Conservation (phyloP, 2,329 filamentous ascomycete species). For the Penicillium sp. region DNA sequence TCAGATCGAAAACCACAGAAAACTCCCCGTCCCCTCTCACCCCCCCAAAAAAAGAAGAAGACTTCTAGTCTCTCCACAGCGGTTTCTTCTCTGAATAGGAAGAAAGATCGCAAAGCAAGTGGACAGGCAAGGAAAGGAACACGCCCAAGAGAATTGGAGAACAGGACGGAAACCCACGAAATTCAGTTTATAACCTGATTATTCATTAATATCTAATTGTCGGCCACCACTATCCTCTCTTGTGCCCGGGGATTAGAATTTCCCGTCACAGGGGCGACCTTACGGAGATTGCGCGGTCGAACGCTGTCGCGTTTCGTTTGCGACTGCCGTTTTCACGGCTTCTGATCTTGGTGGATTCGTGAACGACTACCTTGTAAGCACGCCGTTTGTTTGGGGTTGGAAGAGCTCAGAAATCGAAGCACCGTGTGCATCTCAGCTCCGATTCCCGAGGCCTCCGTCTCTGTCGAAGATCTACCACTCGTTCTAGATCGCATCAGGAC, state of each 20-base stretch:
- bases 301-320: conserved; percentile 1
- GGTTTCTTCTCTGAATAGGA: neutral
- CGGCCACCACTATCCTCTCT: conserved; percentile 12
- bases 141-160: neutral
- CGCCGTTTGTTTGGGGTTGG: neutral
- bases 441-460: neutral
- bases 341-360: neutral
- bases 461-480: conserved; percentile 1
- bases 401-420: neutral
- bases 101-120: no score
- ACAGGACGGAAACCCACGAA: conserved; percentile 1
- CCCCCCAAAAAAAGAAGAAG: no score
- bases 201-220: conserved; percentile 24
- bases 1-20: conserved; percentile 4
- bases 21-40: neutral
- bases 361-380: neutral
- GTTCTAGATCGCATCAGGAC: conserved; percentile 4
- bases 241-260: conserved; percentile 2
- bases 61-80: no score
- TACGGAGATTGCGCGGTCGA: conserved; percentile 1
- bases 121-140: neutral
- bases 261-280: neutral
- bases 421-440: neutral
- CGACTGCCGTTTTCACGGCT: neutral
- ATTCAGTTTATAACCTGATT: conserved; percentile 12